phyloP scores from a whole-genome alignment of 495 filamentous ascomycete genomes.

The Penicillium maclennaniae region DNA sequence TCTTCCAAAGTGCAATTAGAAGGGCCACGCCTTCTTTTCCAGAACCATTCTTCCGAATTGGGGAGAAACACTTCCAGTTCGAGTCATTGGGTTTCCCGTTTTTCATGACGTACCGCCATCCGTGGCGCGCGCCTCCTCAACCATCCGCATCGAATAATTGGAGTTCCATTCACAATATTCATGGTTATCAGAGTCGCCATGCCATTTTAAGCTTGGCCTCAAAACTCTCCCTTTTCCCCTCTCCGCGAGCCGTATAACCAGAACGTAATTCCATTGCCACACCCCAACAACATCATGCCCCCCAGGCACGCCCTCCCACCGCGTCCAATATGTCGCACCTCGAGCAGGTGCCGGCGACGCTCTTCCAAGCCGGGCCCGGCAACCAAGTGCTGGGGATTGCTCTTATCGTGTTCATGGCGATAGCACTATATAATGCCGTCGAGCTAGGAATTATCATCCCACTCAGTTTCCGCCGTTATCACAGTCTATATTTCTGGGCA shows the following conservation, averaged over 20 bases:
- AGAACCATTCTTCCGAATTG: not conserved
- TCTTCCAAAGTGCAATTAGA: too few species aligned
- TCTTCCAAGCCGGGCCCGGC: not conserved
- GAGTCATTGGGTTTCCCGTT: not conserved
- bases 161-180: not conserved
- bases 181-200: not conserved
- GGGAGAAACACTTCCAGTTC: not conserved
- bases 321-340: not conserved
- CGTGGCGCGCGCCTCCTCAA: not conserved
- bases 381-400: slow-evolving; percentile 19
- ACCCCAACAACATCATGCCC: not conserved
- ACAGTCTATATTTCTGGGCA: slow-evolving; percentile 50
- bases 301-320: too few species aligned
- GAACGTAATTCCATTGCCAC: not conserved
- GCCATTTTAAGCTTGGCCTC: not conserved
- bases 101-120: not conserved
- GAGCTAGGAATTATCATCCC: slow-evolving; percentile 46
- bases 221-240: not conserved
- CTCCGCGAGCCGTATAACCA: not conserved
- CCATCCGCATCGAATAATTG: not conserved
- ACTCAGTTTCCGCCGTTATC: slow-evolving; percentile 43
- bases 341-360: not conserved
- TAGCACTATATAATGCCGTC: slow-evolving; percentile 45
- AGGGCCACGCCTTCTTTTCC: not conserved
- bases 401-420: slow-evolving; percentile 38